Evolutionary conservation across 805 yeast species (phyloP).

Genomic region (Henningerozyma blattae): DNA sequence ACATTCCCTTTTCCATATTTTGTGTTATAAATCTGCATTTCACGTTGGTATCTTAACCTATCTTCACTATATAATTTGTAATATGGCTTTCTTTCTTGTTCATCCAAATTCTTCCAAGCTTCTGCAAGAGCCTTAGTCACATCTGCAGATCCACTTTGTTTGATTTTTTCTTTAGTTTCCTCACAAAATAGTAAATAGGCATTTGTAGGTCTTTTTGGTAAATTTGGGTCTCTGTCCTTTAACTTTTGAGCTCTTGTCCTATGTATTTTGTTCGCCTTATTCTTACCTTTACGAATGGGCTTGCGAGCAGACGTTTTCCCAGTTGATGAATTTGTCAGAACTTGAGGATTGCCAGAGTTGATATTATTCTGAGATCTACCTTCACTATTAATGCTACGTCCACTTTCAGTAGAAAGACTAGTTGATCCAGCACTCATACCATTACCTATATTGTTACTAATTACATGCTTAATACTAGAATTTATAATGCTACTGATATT

Average conservation of each 20-base stretch:
- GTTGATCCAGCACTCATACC: background rate
- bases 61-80: conserved; percentile 70
- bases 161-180: conserved; percentile 63
- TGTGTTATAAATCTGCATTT: conserved; percentile 43
- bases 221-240: conserved; percentile 61
- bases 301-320: conserved; percentile 4
- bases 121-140: conserved; percentile 71
- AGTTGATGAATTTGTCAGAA: background rate
- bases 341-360: background rate
- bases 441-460: too few species aligned
- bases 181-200: conserved; percentile 86
- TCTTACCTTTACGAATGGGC: conserved; percentile 15
- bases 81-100: conserved; percentile 60
- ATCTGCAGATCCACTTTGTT: conserved; percentile 48
- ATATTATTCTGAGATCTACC: background rate
- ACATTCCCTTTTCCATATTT: conserved; percentile 8
- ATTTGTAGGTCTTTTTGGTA: conserved; percentile 83
- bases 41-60: conserved; percentile 58
- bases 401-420: background rate
- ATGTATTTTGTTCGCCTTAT: conserved; percentile 19
- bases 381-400: background rate
- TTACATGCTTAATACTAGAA: background rate
- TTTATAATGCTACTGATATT: background rate
- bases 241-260: conserved; percentile 21
- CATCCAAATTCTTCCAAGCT: conserved; percentile 68